A percentile compares a stretch with the other conserved stretches of the same genome.
Conservation (phyloP, 345 rosid genomes). For the Schrenkiella parvula region DNA sequence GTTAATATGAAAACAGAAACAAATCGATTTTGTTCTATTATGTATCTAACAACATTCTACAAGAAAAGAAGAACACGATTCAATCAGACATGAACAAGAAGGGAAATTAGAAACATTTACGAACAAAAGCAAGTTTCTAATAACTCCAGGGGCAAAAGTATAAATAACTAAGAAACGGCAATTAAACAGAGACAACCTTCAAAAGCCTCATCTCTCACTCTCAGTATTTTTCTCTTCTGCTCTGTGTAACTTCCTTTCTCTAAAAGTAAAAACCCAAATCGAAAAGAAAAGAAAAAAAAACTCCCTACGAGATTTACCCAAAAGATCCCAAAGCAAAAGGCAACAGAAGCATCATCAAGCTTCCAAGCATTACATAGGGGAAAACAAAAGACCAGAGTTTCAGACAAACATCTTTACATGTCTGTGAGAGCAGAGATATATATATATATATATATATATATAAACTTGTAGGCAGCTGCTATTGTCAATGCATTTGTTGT, state of each 20-base stretch:
- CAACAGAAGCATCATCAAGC: slow-evolving; percentile 29
- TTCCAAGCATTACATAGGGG: slow-evolving; percentile 22
- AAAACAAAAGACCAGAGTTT: slow-evolving; percentile 17
- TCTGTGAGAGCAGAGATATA: slow-evolving; percentile 10
- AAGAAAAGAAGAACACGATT: background rate
- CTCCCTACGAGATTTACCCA: slow-evolving; percentile 18
- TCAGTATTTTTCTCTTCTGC: slow-evolving; percentile 8
- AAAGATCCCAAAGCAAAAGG: slow-evolving; percentile 19
- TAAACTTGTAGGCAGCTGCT: slow-evolving; percentile 10
- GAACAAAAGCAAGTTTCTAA: slow-evolving; percentile 21
- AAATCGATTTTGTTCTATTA: background rate
- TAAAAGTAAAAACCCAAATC: slow-evolving; percentile 9
- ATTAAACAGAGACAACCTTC: slow-evolving; percentile 19
- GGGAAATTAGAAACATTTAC: background rate
- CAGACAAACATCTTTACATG: slow-evolving; percentile 33
- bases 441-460: background rate
- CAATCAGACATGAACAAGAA: background rate
- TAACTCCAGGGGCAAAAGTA: slow-evolving; percentile 12
- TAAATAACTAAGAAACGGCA: slow-evolving; percentile 18
- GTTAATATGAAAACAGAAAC: background rate
- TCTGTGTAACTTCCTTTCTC: slow-evolving; percentile 12
- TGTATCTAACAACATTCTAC: background rate
- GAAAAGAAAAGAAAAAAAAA: background rate
- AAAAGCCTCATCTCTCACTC: slow-evolving; percentile 8
- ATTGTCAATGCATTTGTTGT: slow-evolving; percentile 20